Base-by-base conservation (phyloP, 805 yeast genomes). In the Candida endomychidarum region DNA sequence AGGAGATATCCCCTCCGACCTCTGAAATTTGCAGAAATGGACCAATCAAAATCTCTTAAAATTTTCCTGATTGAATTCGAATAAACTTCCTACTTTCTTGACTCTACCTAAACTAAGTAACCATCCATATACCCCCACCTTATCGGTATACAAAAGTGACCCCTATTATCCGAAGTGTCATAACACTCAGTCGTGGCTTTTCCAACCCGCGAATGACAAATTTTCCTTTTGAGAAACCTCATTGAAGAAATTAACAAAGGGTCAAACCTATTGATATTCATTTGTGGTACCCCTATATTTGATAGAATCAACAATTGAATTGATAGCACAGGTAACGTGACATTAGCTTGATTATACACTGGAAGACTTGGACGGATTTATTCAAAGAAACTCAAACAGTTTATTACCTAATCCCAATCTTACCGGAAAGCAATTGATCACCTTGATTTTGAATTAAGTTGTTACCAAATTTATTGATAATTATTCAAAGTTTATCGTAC, bases 231-330 rank as follows among this genome's bases (percentile, higher is more conserved):
- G n/a, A n/a, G 15, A 10, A 11, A 29, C 6, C 33, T 29, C 33
- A 29, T 29, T 29, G 33, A 29, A 29, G 20, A 29, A 29, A n/a
- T n/a, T 29, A 11, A 29, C 33, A 17, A 29, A 29, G 33, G 33
- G 33, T 29, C n/a, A 23, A 29, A 29, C 9, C 23, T 10, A 7
- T 23, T 23, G 10, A 23, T 23, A 23, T n/a, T n/a, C 26, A 23
- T 10, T 23, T 23, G 26, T 23, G n/a, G 26, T 11, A 23, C 15
- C 8, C 20, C 15, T 12, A 7, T n/a, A 12, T 27, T 27, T 15
- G n/a, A 15, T 12, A 15, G 31, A 27, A 15, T 16, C n/a, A n/a
- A n/a, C n/a, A 24, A 16, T 29, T 29, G 22, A 29, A 18, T 18
- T 18, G 23, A 4, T 18, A 11, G 18, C 18, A 8, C 15, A 15